Evolutionary conservation across 225 moss, liverwort and hornwort genomes (phyloP), one percentile per base, ranked within the genome.

Genomic region (Pleurozium schreberi): DNA sequence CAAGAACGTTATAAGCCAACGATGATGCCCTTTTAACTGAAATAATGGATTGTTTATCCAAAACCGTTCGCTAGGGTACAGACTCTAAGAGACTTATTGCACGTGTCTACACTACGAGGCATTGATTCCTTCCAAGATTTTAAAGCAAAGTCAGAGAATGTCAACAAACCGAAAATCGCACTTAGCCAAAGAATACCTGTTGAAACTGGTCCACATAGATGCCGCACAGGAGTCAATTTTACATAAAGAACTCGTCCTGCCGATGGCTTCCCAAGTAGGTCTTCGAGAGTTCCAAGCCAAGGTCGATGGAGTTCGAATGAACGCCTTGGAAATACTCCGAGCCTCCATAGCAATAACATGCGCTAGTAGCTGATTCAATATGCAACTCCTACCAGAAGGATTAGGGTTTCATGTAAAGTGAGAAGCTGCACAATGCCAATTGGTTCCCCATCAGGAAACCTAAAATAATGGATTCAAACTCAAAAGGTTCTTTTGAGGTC

Each of bases 291-390:
- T 81, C 59, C 79, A 71, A 81, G 52, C 62, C 69, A 81, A 47
- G n/a, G 38, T 59, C 23, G 80, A 79, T 68, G 89, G 67, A 83
- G 62, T 52, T 77, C 40, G 68, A 23, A 47, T 26, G 61, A 87
- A 80, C 47, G 81, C 89, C 90, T 75, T 83, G 12, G 60, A 67
- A 52, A 84, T 80, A 87, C 84, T 87, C 43, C 86, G 83, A 36
- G 55, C 53, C 68, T 85, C 91, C 91, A 91, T 89, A 60, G 82
- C 86, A 62, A 75, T 40, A 84, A 73, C 84, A 84, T 80, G n/a
- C 22, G 86, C 74, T 84, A 36, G 50, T 49, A 83, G 82, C 82
- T 64, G 63, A 85, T 67, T 85, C 85, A 76, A 28, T 59, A 33
- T 47, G 61, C 10, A 62, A 69, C 80, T 85, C 85, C 61, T 34